A percentile compares a stretch with the other conserved stretches of the same genome.
phyloP scores from a whole-genome alignment of 768 basidiomycete species.

The Hygrophorus russula region DNA sequence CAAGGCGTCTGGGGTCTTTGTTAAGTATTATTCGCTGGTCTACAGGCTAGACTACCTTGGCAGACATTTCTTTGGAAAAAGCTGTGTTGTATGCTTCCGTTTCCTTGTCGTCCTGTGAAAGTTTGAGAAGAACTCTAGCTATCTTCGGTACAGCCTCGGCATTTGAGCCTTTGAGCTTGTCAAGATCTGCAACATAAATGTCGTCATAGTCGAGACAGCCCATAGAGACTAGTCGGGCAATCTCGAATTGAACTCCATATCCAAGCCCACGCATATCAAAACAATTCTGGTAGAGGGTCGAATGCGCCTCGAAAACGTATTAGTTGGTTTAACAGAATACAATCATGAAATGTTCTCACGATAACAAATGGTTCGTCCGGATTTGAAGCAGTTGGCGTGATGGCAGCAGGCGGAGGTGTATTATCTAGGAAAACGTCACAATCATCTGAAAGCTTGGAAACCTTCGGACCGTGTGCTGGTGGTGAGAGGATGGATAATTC shows the following conservation, averaged over 20 bases:
- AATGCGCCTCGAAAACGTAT: conserved; percentile 2
- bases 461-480: too few species aligned
- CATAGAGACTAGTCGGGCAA: conserved; percentile 30
- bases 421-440: too few species aligned
- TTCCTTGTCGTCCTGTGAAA: not conserved
- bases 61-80: conserved; percentile 26
- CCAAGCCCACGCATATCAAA: conserved; percentile 22
- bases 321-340: too few species aligned
- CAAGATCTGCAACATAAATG: conserved; percentile 19
- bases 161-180: conserved; percentile 19
- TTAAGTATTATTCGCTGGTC: not conserved
- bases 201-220: conserved; percentile 18
- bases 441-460: too few species aligned
- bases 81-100: conserved; percentile 9
- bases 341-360: too few species aligned
- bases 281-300: conserved; percentile 6
- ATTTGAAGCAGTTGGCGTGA: too few species aligned
- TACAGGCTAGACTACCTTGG: conserved; percentile 15
- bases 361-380: too few species aligned
- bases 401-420: too few species aligned
- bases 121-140: conserved; percentile 8
- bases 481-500: too few species aligned
- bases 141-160: conserved; percentile 17
- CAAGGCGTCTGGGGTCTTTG: conserved; percentile 39
- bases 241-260: conserved; percentile 43